Conservation (phyloP, 2,329 filamentous ascomycete genomes). For the Cercospora berteroae region DNA sequence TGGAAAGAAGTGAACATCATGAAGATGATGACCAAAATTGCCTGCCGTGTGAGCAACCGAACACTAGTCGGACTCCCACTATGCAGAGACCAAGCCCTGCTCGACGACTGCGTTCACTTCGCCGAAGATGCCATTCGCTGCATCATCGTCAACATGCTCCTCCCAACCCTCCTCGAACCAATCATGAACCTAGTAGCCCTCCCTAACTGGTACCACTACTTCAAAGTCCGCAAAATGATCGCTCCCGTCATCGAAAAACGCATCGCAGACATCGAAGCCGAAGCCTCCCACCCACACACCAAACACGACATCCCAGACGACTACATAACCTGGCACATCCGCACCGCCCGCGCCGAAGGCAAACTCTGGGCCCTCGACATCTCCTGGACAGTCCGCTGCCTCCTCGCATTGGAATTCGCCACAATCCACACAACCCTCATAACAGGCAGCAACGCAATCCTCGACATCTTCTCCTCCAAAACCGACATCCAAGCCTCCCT, state of each 20-base stretch:
- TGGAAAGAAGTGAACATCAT: conserved; percentile 41
- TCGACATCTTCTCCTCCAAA: conserved; percentile 49
- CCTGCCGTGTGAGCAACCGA: conserved; percentile 46
- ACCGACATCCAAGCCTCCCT: conserved; percentile 37
- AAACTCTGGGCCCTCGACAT: conserved; percentile 48
- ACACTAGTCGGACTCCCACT: conserved; percentile 47
- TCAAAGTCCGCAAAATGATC: conserved; percentile 44
- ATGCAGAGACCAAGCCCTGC: conserved; percentile 48
- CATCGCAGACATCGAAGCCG: conserved; percentile 47
- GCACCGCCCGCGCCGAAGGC: conserved; percentile 50
- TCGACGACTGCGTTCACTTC: conserved; percentile 51
- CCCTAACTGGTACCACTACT: conserved; percentile 51
- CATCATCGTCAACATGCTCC: conserved; percentile 48
- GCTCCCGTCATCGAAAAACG: conserved; percentile 53
- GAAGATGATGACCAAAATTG: conserved; percentile 38
- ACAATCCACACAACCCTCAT: conserved; percentile 59
- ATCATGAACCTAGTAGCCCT: conserved; percentile 46
- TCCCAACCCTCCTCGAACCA: conserved; percentile 51
- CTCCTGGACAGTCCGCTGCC: conserved; percentile 49
- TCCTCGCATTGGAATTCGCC: conserved; percentile 59
- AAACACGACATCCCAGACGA: conserved; percentile 54
- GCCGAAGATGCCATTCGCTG: conserved; percentile 48
- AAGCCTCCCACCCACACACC: conserved; percentile 44
- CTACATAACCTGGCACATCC: conserved; percentile 59
- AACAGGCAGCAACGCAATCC: conserved; percentile 49